A percentile compares a stretch with the other conserved stretches of the same genome.
Conservation (phyloP, 202 grass and related monocot species). For the Carex sylvatica region DNA sequence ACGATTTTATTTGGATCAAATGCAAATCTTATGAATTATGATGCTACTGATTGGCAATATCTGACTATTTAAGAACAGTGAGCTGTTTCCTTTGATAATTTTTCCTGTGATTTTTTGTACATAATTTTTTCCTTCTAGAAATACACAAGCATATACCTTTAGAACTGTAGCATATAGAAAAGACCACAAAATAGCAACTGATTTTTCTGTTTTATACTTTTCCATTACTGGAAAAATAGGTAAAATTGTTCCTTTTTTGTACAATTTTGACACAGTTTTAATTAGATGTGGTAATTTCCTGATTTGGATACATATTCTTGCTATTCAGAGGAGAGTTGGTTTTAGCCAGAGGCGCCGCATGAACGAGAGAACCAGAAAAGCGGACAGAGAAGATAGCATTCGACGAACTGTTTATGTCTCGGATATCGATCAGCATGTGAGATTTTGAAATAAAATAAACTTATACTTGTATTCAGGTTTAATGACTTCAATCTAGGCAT, state of each 20-base stretch:
- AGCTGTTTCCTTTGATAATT: background rate
- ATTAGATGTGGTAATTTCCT: constrained; percentile 14
- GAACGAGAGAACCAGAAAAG: constrained; percentile 50
- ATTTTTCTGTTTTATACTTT: background rate
- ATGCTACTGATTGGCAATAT: background rate
- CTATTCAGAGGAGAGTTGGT: constrained; percentile 50
- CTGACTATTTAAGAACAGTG: constrained; percentile 14
- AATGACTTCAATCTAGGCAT: too few relatives aligned
- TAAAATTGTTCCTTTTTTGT: background rate
- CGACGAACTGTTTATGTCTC: constrained; percentile 90
- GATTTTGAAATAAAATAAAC: constrained; percentile 36
- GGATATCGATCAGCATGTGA: constrained; percentile 79
- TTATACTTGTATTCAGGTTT: background rate
- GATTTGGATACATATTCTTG: constrained; percentile 14
- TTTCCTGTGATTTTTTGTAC: background rate
- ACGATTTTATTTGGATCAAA: background rate
- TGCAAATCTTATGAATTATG: constrained; percentile 7
- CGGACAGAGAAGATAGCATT: constrained; percentile 81
- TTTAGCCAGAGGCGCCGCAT: constrained; percentile 47
- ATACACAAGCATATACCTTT: background rate
- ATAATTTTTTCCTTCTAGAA: background rate
- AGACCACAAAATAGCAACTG: background rate
- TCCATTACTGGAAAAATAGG: background rate
- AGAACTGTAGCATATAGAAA: background rate
- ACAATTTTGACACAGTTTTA: background rate